Evolutionary conservation across 306 rosid genomes (phyloP).

Genomic region (Abrus precatorius): DNA sequence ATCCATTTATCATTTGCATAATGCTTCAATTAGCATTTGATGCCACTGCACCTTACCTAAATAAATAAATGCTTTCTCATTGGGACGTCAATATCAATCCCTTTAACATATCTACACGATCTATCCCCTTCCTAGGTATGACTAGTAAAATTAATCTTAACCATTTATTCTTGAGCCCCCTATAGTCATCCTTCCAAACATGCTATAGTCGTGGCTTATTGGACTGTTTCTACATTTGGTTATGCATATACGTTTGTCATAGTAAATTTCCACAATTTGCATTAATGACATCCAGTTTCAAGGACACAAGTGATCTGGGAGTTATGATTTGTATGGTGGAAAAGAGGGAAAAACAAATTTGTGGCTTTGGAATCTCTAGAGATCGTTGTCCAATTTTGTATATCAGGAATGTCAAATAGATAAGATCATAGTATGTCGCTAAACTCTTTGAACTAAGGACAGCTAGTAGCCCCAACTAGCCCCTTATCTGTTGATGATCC

Average conservation of each 20-base stretch:
- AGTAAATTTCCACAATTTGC: conserved; percentile 31
- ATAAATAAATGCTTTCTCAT: not conserved
- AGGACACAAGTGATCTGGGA: conserved; percentile 18
- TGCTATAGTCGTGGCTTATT: conserved; percentile 5
- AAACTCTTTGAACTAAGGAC: not conserved
- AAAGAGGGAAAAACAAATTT: conserved; percentile 4
- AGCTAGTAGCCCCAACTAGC: not conserved
- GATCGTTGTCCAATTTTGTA: conserved; percentile 28
- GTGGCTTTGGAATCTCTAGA: conserved; percentile 33
- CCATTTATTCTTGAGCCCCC: conserved; percentile 14
- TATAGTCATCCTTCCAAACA: conserved; percentile 26
- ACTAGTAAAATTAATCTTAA: conserved; percentile 24
- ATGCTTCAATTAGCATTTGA: not conserved
- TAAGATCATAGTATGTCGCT: too few relatives aligned
- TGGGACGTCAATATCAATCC: conserved; percentile 17
- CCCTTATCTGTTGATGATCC: not conserved
- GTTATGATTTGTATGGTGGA: not conserved
- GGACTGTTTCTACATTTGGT: not conserved
- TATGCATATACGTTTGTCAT: conserved; percentile 11
- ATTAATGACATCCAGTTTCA: conserved; percentile 12
- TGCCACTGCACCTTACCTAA: conserved; percentile 1
- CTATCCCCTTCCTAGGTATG: conserved; percentile 2
- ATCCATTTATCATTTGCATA: not conserved
- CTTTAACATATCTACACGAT: conserved; percentile 7
- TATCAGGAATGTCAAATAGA: not conserved